Evolutionary conservation across 1,139 yeast genomes (phyloP), one percentile per base, ranked within the genome.

Genomic region (Candida tropicalis): DNA sequence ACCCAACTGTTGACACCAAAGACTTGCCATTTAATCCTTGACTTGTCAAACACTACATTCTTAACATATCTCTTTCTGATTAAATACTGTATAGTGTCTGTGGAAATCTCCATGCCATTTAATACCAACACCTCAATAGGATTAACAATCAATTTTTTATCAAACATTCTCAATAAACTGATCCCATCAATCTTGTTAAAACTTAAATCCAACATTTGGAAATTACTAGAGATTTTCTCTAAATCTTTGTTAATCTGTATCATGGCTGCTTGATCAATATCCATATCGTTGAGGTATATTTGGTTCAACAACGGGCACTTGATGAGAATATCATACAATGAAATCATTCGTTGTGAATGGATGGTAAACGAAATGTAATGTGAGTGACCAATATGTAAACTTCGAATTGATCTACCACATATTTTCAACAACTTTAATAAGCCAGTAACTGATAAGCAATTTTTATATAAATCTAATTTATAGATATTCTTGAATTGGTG

Each of bases 131-230:
- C 51, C 1, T 62, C 59, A 10, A 70, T 42, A 5, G 25, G 41
- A 40, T 46, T 52, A 51, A 35, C 35, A 18, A 39, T 35, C 11
- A 31, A 28, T 22, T 44, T 22, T 27, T 25, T 36, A 20, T 47
- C 47, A 23, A 70, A 60, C 12, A 72, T 50, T 41, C 60, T 63
- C 44, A 73, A 60, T n/a, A 73, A 54, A 1, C 76, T 75, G 17
- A 67, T 60, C 0, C 78, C 78, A 42, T 67, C 68, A 4, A 73
- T 55, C 35, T 54, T 59, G 45, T 72, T 68, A 44, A 68, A 71
- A 45, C 77, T 68, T 10, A 73, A 46, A 47, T 73, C 77, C 16
- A 73, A 51, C 2, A 55, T 39, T 11, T 54, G 52, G 23, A 70
- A 54, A 1, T 51, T 43, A 2, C 44, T 45, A 2, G 23, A 8